Evolutionary conservation across 176 grass and related monocot species (phyloP), one percentile per base, ranked within the genome.

Genomic region (Avena sativa): DNA sequence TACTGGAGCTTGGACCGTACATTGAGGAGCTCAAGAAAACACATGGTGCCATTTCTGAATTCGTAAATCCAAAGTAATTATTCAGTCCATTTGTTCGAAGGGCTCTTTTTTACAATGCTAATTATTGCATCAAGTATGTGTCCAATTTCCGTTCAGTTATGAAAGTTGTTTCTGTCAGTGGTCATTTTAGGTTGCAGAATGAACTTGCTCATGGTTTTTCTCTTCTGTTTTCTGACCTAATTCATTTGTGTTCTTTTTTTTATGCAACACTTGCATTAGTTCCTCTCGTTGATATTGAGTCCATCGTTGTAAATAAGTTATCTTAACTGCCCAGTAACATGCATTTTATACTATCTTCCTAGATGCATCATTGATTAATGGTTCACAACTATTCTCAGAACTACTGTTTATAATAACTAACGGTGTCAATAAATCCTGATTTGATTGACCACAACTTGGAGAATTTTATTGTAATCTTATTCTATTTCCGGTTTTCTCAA

Each of bases 31-130:
- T 98, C 47, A 91, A 89, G 84, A 98, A 91, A 92, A 98, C 96
- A 73, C 62, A 67, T 84, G 96, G 96, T 12, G 90, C 88, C 85
- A 98, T 98, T 88, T 84, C 93, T 67, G 96, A 98, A 85, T 98
- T 98, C 87, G 92, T 98, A 83, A 98, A 98, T 65, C 96, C 96
- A 66, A 98, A 98, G 96, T 98, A 98, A 92, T 72, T 78, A 65
- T 60, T 82, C 71, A 75, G 34, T 5, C 40, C 56, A 32, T 11
- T 14, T 90, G 26, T 11, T 83, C 12, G 21, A 64, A 40, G 19
- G 64, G 81, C 0, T 13, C 19, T 65, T 11, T 46, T 83, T 28
- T 76, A 51, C 60, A 66, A 8, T 56, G 46, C 20, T 62, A 51
- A 30, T 51, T 62, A 16, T 40, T 81, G 40, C 61, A 61, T 61